These are phyloP conservation scores for Micractinium sp. DNA, from an alignment of 139 green algal species.

Conservation along the genomic window DNA sequence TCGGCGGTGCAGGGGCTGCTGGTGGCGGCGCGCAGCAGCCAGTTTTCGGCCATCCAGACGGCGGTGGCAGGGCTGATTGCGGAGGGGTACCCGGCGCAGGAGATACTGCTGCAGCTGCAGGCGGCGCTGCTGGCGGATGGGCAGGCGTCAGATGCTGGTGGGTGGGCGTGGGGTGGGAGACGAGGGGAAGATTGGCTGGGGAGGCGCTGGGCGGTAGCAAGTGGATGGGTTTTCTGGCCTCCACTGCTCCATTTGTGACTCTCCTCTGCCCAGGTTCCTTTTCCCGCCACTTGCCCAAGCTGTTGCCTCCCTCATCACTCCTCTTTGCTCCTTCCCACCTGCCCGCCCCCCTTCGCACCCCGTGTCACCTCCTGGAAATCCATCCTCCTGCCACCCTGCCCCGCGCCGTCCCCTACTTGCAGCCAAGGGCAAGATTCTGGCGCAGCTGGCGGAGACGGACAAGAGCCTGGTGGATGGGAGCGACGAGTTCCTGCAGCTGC, in stretches of 20 bases:
- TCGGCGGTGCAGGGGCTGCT: constrained; percentile 43
- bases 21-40: constrained; percentile 30
- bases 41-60: constrained; percentile 51
- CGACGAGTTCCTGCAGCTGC: constrained; percentile 90
- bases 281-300: too few relatives aligned
- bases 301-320: too few relatives aligned
- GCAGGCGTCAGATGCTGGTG: constrained; percentile 42
- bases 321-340: background rate
- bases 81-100: constrained; percentile 77
- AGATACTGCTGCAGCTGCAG: constrained; percentile 86
- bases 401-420: background rate
- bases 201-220: too few relatives aligned
- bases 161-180: background rate
- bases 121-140: constrained; percentile 55
- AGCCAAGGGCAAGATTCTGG: constrained; percentile 51
- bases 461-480: constrained; percentile 82
- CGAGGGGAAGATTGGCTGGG: background rate
- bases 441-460: constrained; percentile 75
- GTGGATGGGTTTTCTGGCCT: background rate
- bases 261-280: too few relatives aligned
- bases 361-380: background rate
- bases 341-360: background rate
- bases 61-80: constrained; percentile 70
- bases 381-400: background rate
- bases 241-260: background rate